Evolutionary conservation across 1,139 yeast genomes (phyloP), one percentile per base, ranked within the genome.

Genomic region (Schwanniomyces etchellsii): DNA sequence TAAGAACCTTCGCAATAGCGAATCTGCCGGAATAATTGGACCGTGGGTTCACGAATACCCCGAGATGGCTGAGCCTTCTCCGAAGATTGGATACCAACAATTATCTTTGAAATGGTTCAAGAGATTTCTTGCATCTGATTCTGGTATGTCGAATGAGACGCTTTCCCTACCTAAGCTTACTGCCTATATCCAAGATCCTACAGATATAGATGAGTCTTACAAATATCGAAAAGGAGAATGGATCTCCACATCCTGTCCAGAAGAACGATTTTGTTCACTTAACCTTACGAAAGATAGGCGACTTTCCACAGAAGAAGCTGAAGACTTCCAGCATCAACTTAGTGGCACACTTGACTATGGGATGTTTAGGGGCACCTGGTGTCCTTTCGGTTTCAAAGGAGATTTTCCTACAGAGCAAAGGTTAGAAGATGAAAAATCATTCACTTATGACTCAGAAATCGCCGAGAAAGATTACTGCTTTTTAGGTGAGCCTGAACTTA

Each of bases 1-100:
- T 28, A 53, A 58, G 9, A 48, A 57, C 21, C 43, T 63, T 20
- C 60, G 61, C 5, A 48, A 60, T 32, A 39, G 44, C 4, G 36
- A 47, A 9, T 45, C 56, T 5, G 48, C 50, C 26, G 56, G 55
- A 23, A 35, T 63, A 12, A 52, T 63, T 38, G 69, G 69, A 15
- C 69, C 69, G 5, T 63, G 69, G 70, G 68, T 62, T 26, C 70
- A 63, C 37, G 69, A 63, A 38, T 63, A 49, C 41, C 70, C 69
- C 4, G 69, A 63, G 38, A 58, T 63, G 43, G 69, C 69, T 1
- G 60, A 57, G 20, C 69, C 69, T 3, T 50, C 52, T 13, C 69
- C 70, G 21, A 55, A 52, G 31, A 57, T 63, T 36, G 69, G 67
- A 3, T 63, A 55, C 34, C 62, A 59, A 24, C 66, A 63, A 35